Evolutionary conservation across 2,329 filamentous ascomycete species (phyloP), one percentile per base, ranked within the genome.

Genomic region (Trichoderma breve): DNA sequence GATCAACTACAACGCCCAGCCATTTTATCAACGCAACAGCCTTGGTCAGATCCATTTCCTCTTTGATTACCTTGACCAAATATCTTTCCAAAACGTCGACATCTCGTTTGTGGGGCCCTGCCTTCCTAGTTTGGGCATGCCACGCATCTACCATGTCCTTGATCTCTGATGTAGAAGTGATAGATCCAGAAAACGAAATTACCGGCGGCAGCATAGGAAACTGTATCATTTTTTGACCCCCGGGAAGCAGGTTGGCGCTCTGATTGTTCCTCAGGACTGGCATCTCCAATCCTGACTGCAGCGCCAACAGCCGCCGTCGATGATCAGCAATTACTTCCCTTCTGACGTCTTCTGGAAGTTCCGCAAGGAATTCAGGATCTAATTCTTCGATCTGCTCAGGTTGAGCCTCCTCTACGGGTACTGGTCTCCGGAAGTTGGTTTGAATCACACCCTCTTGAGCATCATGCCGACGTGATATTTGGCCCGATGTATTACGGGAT

Each of bases 41-140:
- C 81, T 97, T 97, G 6, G 87, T 87, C 82, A 96, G 86, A 79
- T 98, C 91, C 72, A 87, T 85, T 80, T 98, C 96, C 71, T 95
- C 91, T 1, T 83, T 73, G 0, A 97, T 86, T 0, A 98, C 93
- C 30, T 87, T 87, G 6, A 80, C 84, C 34, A 98, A 80, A 80
- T 97, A 98, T 76, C 85, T 87, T 69, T 87, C 88, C 73, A 98
- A 84, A 47, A 95, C 90, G 53, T 86, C 86, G 0, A 95, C 91
- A 80, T 99, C 96, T 71, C 92, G 90, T 0, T 82, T 82, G 80
- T 96, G 94, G 1, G 96, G 96, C 0, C 93, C 94, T 3, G 95
- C 91, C 6, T 85, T 85, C 43, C 81, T 83, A 73, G 95, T 97
- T 73, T 91, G 90, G 3, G 83, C 79, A 74, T 94, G 87, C 96